Conservation (phyloP, 352 stramenopile genomes). For the Globisporangium heterothallicum region DNA sequence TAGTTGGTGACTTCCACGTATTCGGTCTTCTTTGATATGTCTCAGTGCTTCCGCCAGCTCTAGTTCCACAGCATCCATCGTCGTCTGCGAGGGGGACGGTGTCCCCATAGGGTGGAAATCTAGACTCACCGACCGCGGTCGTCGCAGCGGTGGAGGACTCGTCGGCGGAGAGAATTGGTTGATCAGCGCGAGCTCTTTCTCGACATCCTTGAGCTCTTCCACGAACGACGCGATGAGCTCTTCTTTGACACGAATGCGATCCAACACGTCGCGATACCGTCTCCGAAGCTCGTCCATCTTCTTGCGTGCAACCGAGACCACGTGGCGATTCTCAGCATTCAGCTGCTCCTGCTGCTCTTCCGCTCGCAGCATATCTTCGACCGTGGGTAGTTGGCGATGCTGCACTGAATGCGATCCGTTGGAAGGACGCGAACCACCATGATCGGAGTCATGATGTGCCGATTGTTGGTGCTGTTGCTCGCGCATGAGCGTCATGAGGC, state of each 20-base stretch:
- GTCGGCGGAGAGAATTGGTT: slow-evolving; percentile 21
- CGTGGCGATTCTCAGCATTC: slow-evolving; percentile 33
- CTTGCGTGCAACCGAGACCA: slow-evolving; percentile 12
- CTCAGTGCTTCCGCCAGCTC: slow-evolving; percentile 9
- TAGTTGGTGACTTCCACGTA: too few relatives aligned
- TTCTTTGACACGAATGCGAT: slow-evolving; percentile 53
- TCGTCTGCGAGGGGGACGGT: slow-evolving; percentile 1
- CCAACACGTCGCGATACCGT: slow-evolving; percentile 34
- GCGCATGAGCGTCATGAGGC: slow-evolving; percentile 36
- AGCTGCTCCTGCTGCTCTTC: slow-evolving; percentile 10
- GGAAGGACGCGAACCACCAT: not conserved
- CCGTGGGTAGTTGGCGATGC: not conserved
- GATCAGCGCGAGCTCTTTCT: slow-evolving; percentile 51
- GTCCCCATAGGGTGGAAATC: slow-evolving; percentile 15
- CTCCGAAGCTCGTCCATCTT: slow-evolving; percentile 33
- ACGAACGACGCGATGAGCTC: slow-evolving; percentile 39
- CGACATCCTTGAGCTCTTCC: slow-evolving; percentile 52
- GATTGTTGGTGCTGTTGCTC: slow-evolving; percentile 8
- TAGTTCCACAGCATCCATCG: slow-evolving; percentile 7
- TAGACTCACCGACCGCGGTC: slow-evolving; percentile 21
- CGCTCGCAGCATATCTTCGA: slow-evolving; percentile 18
- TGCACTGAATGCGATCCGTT: not conserved
- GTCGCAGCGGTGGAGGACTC: slow-evolving; percentile 17
- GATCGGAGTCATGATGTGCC: not conserved
- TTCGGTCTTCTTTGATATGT: not conserved